Evolutionary conservation across 2,329 filamentous ascomycete genomes (phyloP).

Genomic region (Fusarium sulawesiense): DNA sequence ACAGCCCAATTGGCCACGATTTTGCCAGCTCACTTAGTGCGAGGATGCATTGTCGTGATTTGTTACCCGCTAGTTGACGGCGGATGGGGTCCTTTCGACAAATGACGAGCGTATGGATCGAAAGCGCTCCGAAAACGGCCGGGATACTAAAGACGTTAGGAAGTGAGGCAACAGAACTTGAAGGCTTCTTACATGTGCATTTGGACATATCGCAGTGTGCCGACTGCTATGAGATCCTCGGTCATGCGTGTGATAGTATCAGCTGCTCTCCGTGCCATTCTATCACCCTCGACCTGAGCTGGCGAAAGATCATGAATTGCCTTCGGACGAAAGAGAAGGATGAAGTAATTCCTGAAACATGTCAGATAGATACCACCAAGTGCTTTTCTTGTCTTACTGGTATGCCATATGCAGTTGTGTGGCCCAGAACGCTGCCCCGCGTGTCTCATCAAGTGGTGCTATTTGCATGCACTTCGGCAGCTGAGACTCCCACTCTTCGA

Average conservation of each 20-base stretch:
- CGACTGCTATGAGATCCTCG: slow-evolving; percentile 24
- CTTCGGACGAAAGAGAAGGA: slow-evolving; percentile 31
- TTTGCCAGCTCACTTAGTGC: slow-evolving; percentile 35
- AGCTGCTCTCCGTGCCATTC: slow-evolving; percentile 18
- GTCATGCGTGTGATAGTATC: slow-evolving; percentile 36
- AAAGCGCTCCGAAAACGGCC: slow-evolving; percentile 31
- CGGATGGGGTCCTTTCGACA: slow-evolving; percentile 28
- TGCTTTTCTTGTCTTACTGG: slow-evolving; percentile 2
- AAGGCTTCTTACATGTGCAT: slow-evolving; percentile 24
- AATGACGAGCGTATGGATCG: slow-evolving; percentile 37
- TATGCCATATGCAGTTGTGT: slow-evolving; percentile 31
- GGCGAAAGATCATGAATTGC: not conserved
- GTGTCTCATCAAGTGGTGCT: slow-evolving; percentile 4
- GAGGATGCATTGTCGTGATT: slow-evolving; percentile 40
- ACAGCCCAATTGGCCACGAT: slow-evolving; percentile 34
- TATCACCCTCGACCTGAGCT: slow-evolving; percentile 16
- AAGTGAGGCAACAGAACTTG: rapidly evolving
- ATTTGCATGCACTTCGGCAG: slow-evolving; percentile 15
- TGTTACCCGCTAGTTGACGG: slow-evolving; percentile 37
- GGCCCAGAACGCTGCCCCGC: slow-evolving; percentile 30
- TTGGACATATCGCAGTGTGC: slow-evolving; percentile 18
- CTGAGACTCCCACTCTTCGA: slow-evolving; percentile 19
- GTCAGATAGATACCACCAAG: rapidly evolving
- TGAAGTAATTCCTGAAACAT: not conserved
- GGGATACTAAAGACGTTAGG: slow-evolving; percentile 15